Conservation (phyloP, 495 filamentous ascomycete species). For the Neurospora sp. region DNA sequence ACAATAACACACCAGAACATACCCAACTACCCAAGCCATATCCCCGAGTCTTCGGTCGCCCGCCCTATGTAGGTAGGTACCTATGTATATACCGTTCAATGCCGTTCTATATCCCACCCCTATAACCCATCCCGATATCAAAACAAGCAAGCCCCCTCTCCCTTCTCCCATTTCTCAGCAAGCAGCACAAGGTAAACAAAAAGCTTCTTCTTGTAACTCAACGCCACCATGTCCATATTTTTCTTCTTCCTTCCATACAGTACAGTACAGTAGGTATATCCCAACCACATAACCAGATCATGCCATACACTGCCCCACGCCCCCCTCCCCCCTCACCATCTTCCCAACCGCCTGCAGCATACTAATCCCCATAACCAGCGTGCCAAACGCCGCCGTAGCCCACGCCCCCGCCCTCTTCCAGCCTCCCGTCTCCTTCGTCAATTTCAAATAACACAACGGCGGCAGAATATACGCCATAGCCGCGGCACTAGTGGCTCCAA, state of each 20-base stretch:
- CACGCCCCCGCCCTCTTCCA: conserved; percentile 67
- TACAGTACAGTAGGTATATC: neutral
- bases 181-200: neutral
- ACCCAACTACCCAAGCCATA: neutral
- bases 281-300: too few species aligned
- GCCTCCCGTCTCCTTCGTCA: conserved; percentile 47
- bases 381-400: conserved; percentile 63
- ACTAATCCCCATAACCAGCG: conserved; percentile 75
- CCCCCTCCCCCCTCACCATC: conserved; percentile 40
- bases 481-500: conserved; percentile 88
- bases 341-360: conserved; percentile 63
- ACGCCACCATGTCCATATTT: neutral
- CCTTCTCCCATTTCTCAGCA: neutral
- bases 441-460: conserved; percentile 87
- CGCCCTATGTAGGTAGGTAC: neutral
- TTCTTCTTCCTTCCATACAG: neutral
- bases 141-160: neutral
- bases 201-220: neutral
- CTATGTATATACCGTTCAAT: neutral
- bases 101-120: neutral
- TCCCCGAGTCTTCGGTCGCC: neutral
- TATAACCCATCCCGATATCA: neutral
- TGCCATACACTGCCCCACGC: conserved; percentile 2
- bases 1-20: neutral
- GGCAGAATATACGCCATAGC: conserved; percentile 92